A percentile compares a stretch with the other conserved stretches of the same genome.
Evolutionary conservation across 2,329 filamentous ascomycete genomes (phyloP).

Genomic region (Fusarium irregulare): DNA sequence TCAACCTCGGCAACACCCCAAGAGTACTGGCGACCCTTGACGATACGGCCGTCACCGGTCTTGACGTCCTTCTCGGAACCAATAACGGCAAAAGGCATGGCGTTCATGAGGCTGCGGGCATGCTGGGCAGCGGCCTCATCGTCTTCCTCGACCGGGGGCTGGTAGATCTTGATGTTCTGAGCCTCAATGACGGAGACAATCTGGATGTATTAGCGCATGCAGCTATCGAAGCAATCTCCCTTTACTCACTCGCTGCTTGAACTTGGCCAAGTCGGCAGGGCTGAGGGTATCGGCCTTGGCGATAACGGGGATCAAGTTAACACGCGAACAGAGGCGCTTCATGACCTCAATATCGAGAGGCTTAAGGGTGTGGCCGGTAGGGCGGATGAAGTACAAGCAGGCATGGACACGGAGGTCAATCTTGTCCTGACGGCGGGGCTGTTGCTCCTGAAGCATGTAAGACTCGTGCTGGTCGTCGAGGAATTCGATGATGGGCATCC

Average conservation of each 20-base stretch:
- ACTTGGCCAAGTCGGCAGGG: constrained; percentile 88
- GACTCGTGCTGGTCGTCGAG: constrained; percentile 99
- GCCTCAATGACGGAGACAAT: constrained; percentile 96
- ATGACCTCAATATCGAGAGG: constrained; percentile 99
- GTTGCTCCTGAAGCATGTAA: constrained; percentile 99
- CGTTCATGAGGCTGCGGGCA: constrained; percentile 91
- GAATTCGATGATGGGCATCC: constrained; percentile 99
- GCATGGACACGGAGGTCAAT: constrained; percentile 99
- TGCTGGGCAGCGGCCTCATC: constrained; percentile 96
- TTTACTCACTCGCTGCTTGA: constrained; percentile 87
- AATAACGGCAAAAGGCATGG: constrained; percentile 99
- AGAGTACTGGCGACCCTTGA: constrained; percentile 98
- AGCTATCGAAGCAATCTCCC: not conserved
- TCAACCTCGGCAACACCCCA: constrained; percentile 99
- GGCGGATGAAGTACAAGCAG: constrained; percentile 98
- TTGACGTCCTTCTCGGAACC: constrained; percentile 99
- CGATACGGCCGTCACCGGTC: constrained; percentile 92
- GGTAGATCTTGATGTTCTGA: constrained; percentile 99
- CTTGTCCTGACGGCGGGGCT: constrained; percentile 97
- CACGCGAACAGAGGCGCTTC: constrained; percentile 97
- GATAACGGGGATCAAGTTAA: constrained; percentile 98
- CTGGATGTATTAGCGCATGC: constrained; percentile 58
- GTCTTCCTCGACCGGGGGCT: constrained; percentile 96
- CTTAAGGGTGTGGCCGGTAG: constrained; percentile 98
- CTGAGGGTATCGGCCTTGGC: constrained; percentile 99